These are phyloP conservation scores for Rhizopus stolonifer DNA, from an alignment of 371 early-diverging fungal species.

Conservation along the genomic window DNA sequence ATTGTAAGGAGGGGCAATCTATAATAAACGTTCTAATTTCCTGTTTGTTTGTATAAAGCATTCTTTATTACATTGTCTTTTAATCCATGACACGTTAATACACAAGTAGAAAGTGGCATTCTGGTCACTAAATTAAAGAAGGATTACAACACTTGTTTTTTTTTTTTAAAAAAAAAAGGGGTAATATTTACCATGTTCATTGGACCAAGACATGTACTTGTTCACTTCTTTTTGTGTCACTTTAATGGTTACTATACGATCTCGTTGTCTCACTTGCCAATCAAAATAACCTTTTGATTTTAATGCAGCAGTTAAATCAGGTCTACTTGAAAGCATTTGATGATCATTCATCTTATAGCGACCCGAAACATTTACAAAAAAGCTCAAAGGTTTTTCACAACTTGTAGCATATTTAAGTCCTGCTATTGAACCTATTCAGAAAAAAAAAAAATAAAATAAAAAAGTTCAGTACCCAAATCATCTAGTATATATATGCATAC, in stretches of 20 bases:
- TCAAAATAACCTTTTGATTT: slow-evolving; percentile 42
- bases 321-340: slow-evolving; percentile 28
- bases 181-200: slow-evolving; percentile 31
- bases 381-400: slow-evolving; percentile 36
- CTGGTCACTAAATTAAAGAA: slow-evolving; percentile 25
- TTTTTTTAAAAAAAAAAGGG: background rate
- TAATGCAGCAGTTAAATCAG: slow-evolving; percentile 34
- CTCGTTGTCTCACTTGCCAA: slow-evolving; percentile 39
- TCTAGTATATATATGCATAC: slow-evolving; percentile 19
- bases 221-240: slow-evolving; percentile 42
- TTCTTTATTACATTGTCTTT: slow-evolving; percentile 43
- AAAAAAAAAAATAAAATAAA: background rate
- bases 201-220: slow-evolving; percentile 36
- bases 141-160: background rate
- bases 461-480: background rate
- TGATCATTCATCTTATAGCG: slow-evolving; percentile 55
- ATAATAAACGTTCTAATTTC: background rate
- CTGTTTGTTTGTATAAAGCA: background rate
- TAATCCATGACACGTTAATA: slow-evolving; percentile 60
- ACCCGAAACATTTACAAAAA: slow-evolving; percentile 54
- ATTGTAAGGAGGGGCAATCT: slow-evolving; percentile 61
- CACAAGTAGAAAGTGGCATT: slow-evolving; percentile 56
- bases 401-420: slow-evolving; percentile 55
- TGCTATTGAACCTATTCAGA: slow-evolving; percentile 49
- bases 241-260: slow-evolving; percentile 30